These are phyloP conservation scores for Coprinellus aureogranulatus DNA, from an alignment of 768 basidiomycete genomes.

Conservation along the genomic window DNA sequence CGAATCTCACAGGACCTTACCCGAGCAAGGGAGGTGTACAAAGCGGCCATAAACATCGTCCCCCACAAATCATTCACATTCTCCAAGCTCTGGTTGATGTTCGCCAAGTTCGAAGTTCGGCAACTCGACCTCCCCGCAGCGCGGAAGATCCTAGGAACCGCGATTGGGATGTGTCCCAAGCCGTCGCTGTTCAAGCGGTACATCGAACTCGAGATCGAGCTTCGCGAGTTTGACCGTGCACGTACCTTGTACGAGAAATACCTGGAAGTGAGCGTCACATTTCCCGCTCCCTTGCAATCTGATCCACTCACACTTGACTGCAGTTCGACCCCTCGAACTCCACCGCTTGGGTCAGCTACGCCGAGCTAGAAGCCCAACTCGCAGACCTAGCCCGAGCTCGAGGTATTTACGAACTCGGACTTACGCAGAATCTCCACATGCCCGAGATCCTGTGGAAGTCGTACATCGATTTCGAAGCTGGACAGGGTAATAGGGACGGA, in stretches of 20 bases:
- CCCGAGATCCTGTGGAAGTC: constrained; percentile 93
- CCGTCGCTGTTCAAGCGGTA: constrained; percentile 94
- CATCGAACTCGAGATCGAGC: constrained; percentile 90
- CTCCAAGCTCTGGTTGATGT: constrained; percentile 95
- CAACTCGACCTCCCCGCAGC: constrained; percentile 78
- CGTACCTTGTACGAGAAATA: constrained; percentile 92
- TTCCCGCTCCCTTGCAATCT: too few species aligned
- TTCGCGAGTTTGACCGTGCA: constrained; percentile 94
- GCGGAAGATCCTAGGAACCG: constrained; percentile 83
- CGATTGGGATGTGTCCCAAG: constrained; percentile 95
- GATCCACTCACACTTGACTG: not conserved
- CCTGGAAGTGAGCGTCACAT: constrained; percentile 61
- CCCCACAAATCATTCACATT: constrained; percentile 98
- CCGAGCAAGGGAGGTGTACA: constrained; percentile 88
- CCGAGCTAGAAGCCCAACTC: constrained; percentile 84
- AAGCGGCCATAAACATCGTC: constrained; percentile 82
- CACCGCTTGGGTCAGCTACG: constrained; percentile 93
- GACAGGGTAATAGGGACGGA: constrained; percentile 86
- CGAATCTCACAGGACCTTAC: constrained; percentile 64
- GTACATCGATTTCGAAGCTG: constrained; percentile 89
- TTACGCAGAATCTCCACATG: constrained; percentile 86
- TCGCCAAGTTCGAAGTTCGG: constrained; percentile 89
- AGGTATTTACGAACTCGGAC: constrained; percentile 90
- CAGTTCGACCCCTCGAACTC: constrained; percentile 88
- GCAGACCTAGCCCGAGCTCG: constrained; percentile 87